A percentile compares a stretch with the other conserved stretches of the same genome.
phyloP scores from a whole-genome alignment of 2,329 filamentous ascomycete genomes.

The Calonectria pteridis region DNA sequence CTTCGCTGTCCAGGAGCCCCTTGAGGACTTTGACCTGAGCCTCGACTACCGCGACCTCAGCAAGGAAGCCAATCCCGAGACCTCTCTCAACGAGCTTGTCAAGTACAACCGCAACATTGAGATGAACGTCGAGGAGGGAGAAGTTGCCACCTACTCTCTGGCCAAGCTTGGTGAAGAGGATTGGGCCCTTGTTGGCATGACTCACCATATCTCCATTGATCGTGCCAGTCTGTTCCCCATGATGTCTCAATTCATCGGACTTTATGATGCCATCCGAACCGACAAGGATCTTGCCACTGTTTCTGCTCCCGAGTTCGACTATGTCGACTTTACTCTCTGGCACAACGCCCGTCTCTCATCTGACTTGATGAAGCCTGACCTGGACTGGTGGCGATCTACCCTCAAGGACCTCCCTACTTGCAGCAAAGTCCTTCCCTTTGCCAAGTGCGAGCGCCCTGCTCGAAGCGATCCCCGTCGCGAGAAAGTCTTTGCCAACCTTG shows the following conservation, averaged over 20 bases:
- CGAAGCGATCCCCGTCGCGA: constrained; percentile 35
- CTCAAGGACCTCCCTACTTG: constrained; percentile 34
- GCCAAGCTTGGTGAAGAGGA: constrained; percentile 38
- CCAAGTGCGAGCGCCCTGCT: constrained; percentile 35
- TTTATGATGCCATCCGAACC: constrained; percentile 37
- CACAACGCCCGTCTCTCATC: constrained; percentile 42
- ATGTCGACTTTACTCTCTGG: constrained; percentile 43
- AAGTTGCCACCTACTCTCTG: constrained; percentile 36
- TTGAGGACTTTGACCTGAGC: constrained; percentile 37
- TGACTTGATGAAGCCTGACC: constrained; percentile 39
- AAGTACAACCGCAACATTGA: constrained; percentile 38
- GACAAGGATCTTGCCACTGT: constrained; percentile 37
- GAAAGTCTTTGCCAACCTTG: constrained; percentile 37
- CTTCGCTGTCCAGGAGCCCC: constrained; percentile 37
- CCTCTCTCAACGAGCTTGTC: constrained; percentile 30
- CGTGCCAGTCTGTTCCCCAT: constrained; percentile 39
- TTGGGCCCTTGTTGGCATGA: constrained; percentile 38
- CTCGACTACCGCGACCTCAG: constrained; percentile 37
- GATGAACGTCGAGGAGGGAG: constrained; percentile 41
- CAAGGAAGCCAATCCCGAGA: constrained; percentile 23
- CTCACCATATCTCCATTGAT: constrained; percentile 43
- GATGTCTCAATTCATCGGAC: constrained; percentile 39
- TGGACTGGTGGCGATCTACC: constrained; percentile 41
- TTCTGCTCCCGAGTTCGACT: constrained; percentile 38
- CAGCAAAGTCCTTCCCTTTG: constrained; percentile 41